Conservation (phyloP, 2,329 filamentous ascomycete genomes). For the Alternaria sp. region DNA sequence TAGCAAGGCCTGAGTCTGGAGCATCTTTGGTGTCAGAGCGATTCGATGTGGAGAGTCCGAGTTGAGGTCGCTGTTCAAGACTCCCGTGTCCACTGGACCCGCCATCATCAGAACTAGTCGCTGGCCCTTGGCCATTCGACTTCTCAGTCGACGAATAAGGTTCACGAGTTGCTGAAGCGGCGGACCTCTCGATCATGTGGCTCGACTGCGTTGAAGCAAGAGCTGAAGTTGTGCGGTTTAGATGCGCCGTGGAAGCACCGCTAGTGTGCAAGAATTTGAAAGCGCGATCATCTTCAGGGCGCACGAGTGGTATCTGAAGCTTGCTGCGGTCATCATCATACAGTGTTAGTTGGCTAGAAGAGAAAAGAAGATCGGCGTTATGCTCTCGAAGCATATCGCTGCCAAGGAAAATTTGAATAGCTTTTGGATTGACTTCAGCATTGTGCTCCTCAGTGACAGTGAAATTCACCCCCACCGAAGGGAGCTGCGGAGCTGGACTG, state of each 20-base stretch:
- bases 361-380: conserved; percentile 90
- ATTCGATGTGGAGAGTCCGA: conserved; percentile 26
- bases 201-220: conserved; percentile 10
- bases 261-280: conserved; percentile 79
- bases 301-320: conserved; percentile 87
- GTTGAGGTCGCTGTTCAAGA: conserved; percentile 42
- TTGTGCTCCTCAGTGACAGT: conserved; percentile 70
- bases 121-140: conserved; percentile 21
- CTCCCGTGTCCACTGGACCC: conserved; percentile 39
- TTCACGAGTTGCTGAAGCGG: conserved; percentile 11
- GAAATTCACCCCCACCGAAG: conserved; percentile 81
- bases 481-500: conserved; percentile 80
- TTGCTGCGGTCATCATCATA: conserved; percentile 88
- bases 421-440: conserved; percentile 61
- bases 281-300: conserved; percentile 82
- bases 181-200: conserved; percentile 8
- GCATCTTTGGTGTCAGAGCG: conserved; percentile 33
- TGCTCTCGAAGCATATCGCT: conserved; percentile 86
- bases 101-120: conserved; percentile 40
- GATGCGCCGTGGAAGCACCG: conserved; percentile 13
- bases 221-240: conserved; percentile 4
- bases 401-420: conserved; percentile 86
- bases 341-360: conserved; percentile 86
- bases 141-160: conserved; percentile 14
- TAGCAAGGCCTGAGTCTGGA: conserved; percentile 28